Base-by-base conservation (phyloP, 495 filamentous ascomycete genomes). In the Clavariopsis aquatica region DNA sequence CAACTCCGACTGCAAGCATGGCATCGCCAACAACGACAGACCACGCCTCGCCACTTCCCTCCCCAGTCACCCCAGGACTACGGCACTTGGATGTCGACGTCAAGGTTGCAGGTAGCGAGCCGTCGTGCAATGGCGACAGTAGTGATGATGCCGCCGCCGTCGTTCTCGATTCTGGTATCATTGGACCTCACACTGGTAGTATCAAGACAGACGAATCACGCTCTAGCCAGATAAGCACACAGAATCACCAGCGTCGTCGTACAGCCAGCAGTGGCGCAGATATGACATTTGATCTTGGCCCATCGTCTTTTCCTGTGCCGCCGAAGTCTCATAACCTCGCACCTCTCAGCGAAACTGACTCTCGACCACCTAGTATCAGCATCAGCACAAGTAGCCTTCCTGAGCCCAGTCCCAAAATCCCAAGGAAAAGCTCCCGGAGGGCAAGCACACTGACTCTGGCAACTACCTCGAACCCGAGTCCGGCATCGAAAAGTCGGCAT, bases 21-120 rank as follows among this genome's bases (percentile, higher is more conserved):
- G 65, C 61, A 2, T 65, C 65, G 23, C 65, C 61, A 26, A 68
- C 69, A 7, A 68, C 69, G 2, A 67, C 64, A 20, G 63, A 62
- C 17, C 69, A 68, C 38, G 20, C 61, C 1, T 68, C 65, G 12
- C 65, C 69, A 12, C 57, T 71, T 12, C 69, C 69, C 13, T 71
- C 69, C 5, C 69, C 69, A 4, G 38, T 68, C 20, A 71, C 69
- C n/a, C 69, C 69, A 24, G 65, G 69, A 10, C 54, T 60, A 0
- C 64, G 69, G 15, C 34, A 52, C 43, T 38, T 15, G 5, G 68
- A 71, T 28, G 34, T 71, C 15, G 13, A 57, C n/a, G 69, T 71
- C 22, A 65, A 68, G 60, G 69, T 71, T n/a, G 69, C 65, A 9
- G 38, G 65, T 26, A 71, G 69, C 38, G 69, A 71, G 57, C 64